Conservation (phyloP, 768 basidiomycete genomes). For the Tricholoma sp. region DNA sequence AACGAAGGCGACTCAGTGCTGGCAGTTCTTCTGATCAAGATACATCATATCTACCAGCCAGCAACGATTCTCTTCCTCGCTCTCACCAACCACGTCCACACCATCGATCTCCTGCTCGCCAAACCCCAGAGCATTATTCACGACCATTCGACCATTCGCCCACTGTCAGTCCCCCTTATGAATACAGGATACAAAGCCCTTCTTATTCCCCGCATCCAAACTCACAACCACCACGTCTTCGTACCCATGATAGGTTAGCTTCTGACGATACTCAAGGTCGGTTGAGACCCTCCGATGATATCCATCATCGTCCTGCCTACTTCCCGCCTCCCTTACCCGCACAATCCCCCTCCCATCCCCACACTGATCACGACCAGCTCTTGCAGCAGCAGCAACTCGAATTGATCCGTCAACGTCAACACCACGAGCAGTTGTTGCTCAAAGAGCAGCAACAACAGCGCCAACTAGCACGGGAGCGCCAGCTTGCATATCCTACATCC, state of each 20-base stretch:
- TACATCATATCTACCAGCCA: conserved; percentile 10
- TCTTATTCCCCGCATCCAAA: conserved; percentile 2
- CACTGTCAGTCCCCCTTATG: background rate
- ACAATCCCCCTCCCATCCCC: conserved; percentile 5
- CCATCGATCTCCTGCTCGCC: conserved; percentile 9
- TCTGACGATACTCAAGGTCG: conserved; percentile 9
- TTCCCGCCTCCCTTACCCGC: conserved; percentile 6
- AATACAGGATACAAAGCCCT: conserved; percentile 8
- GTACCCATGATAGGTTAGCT: conserved; percentile 2
- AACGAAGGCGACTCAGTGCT: conserved; percentile 46
- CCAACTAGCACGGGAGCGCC: conserved; percentile 21
- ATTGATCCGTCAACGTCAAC: conserved; percentile 20
- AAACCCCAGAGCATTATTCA: conserved; percentile 6
- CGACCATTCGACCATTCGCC: conserved; percentile 7
- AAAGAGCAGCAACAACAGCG: conserved; percentile 21
- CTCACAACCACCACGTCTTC: conserved; percentile 4
- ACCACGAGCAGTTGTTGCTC: conserved; percentile 18
- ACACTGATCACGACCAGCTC: conserved; percentile 13
- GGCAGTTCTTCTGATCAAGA: conserved; percentile 19
- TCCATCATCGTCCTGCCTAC: conserved; percentile 12
- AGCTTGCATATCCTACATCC: conserved; percentile 6
- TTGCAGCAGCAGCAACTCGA: conserved; percentile 21
- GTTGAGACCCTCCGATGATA: conserved; percentile 9
- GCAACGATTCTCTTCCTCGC: conserved; percentile 18
- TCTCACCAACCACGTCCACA: conserved; percentile 15